phyloP scores from a whole-genome alignment of 179 eudicot species.

The Silene vulgaris region DNA sequence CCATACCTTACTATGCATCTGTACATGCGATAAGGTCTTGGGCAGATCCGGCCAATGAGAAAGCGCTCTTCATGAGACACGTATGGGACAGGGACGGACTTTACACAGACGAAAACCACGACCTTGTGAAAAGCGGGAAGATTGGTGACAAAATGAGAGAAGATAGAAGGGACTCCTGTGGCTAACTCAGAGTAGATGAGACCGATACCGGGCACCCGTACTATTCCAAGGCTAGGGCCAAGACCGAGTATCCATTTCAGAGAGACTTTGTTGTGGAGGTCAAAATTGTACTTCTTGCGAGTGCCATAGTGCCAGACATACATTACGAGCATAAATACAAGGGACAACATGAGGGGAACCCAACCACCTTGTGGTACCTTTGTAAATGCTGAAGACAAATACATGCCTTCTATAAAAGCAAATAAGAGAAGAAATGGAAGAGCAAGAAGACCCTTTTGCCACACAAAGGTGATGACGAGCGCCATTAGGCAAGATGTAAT shows the following conservation, averaged over 20 bases:
- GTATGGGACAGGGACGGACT: constrained; percentile 80
- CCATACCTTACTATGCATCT: constrained; percentile 86
- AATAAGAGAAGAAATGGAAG: constrained; percentile 58
- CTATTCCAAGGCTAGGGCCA: constrained; percentile 91
- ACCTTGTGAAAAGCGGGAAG: constrained; percentile 90
- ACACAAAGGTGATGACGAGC: constrained; percentile 62
- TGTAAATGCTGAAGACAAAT: constrained; percentile 60
- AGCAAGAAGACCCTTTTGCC: constrained; percentile 55
- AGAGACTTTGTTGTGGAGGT: constrained; percentile 85
- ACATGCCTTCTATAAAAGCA: constrained; percentile 58
- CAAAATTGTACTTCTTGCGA: constrained; percentile 76
- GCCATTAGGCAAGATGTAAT: constrained; percentile 85
- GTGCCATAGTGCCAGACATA: constrained; percentile 90
- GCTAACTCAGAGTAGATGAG: constrained; percentile 82
- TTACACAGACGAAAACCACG: constrained; percentile 79
- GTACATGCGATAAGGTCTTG: constrained; percentile 85
- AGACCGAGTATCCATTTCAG: constrained; percentile 83
- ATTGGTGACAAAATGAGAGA: constrained; percentile 89
- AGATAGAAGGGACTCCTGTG: constrained; percentile 81
- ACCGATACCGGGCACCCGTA: constrained; percentile 93
- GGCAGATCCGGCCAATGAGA: constrained; percentile 82
- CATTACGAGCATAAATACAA: constrained; percentile 63
- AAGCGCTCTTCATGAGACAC: constrained; percentile 81
- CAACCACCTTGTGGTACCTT: constrained; percentile 94
- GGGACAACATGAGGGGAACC: constrained; percentile 70